phyloP scores from a whole-genome alignment of 192 early-diverging fungal genomes.

The Funneliformis mosseae region DNA sequence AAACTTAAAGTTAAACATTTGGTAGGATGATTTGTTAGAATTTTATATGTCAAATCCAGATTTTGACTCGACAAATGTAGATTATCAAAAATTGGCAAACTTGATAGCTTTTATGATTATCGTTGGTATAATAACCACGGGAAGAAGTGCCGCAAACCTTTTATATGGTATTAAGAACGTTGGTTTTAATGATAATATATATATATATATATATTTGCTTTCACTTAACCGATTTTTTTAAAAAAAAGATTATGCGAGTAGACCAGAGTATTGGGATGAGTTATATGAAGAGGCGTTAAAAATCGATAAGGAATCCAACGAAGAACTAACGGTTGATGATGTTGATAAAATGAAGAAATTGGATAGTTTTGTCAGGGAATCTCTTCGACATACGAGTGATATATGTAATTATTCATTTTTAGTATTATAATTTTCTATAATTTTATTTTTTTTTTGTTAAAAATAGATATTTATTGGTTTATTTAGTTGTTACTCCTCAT shows the following conservation, averaged over 20 bases:
- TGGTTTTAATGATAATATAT: neutral
- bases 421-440: neutral
- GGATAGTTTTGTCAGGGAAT: constrained; percentile 11
- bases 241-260: neutral
- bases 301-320: neutral
- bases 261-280: constrained; percentile 10
- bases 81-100: neutral
- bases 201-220: neutral
- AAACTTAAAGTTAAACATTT: no score
- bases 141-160: neutral
- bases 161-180: neutral
- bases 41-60: neutral
- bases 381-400: neutral
- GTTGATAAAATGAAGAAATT: constrained; percentile 6
- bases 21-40: neutral
- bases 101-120: neutral
- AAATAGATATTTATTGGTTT: neutral
- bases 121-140: neutral
- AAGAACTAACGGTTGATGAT: neutral
- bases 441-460: neutral
- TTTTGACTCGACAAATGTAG: neutral
- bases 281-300: neutral
- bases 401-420: neutral
- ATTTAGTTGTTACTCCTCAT: neutral
- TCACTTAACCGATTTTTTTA: neutral